Evolutionary conservation across 257 asterid species (phyloP).

Genomic region (Haberlea rhodopensis): DNA sequence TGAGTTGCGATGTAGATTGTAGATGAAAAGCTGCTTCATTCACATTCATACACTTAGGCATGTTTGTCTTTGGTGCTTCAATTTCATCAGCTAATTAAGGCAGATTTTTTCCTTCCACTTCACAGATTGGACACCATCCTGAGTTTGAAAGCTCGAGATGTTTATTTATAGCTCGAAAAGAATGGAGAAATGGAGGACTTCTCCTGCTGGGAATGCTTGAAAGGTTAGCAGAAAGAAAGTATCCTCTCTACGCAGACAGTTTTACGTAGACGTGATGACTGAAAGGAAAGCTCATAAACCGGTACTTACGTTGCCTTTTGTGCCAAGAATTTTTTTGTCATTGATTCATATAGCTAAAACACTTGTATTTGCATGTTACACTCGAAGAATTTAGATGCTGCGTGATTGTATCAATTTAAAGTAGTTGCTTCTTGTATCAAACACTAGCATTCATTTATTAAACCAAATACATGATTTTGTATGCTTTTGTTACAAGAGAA

Average conservation of each 20-base stretch:
- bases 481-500: not conserved
- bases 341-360: not conserved
- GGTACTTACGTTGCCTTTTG: not conserved
- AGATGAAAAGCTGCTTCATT: not conserved
- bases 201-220: slow-evolving; percentile 58
- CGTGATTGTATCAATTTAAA: not conserved
- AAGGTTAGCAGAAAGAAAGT: slow-evolving; percentile 46
- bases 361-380: not conserved
- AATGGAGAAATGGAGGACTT: slow-evolving; percentile 46
- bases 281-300: slow-evolving; percentile 26
- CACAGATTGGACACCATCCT: slow-evolving; percentile 54
- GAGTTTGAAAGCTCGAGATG: slow-evolving; percentile 43
- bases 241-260: slow-evolving; percentile 49
- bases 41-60: not conserved
- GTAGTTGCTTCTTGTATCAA: not conserved
- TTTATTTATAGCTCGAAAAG: slow-evolving; percentile 43
- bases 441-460: not conserved
- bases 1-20: not conserved
- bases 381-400: not conserved
- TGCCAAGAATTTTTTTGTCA: not conserved
- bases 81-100: not conserved
- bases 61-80: not conserved
- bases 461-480: not conserved
- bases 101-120: slow-evolving; percentile 22
- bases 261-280: slow-evolving; percentile 36